Percentiles rank a stretch among this genome's conserved stretches.
Evolutionary conservation across 2,329 filamentous ascomycete genomes (phyloP).

Genomic region (Fusarium anguioides): DNA sequence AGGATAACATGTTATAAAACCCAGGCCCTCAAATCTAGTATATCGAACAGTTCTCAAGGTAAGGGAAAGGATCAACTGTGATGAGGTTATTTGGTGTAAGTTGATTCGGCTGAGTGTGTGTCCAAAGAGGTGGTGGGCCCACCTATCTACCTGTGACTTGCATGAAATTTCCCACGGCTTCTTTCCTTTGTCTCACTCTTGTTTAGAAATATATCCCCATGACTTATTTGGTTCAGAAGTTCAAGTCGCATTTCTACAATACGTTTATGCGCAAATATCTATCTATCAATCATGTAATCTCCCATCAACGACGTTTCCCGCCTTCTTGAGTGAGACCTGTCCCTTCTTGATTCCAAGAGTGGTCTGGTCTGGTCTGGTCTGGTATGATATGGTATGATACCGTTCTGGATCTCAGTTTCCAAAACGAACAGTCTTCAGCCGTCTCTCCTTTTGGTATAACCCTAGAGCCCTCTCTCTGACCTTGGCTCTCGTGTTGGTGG

Average conservation of each 20-base stretch:
- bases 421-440: slow-evolving; percentile 6
- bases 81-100: slow-evolving; percentile 12
- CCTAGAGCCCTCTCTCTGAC: neutral
- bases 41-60: neutral
- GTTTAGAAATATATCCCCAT: slow-evolving; percentile 7
- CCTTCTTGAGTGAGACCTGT: slow-evolving; percentile 11
- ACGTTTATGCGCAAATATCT: slow-evolving; percentile 23
- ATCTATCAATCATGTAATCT: slow-evolving; percentile 23
- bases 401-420: slow-evolving; percentile 25
- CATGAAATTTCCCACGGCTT: neutral
- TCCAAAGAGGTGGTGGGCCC: slow-evolving; percentile 31
- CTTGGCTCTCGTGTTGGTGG: neutral
- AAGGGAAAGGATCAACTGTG: slow-evolving; percentile 9
- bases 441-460: slow-evolving; percentile 18
- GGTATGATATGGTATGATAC: slow-evolving; percentile 15
- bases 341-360: slow-evolving; percentile 20
- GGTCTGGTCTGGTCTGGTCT: slow-evolving; percentile 4
- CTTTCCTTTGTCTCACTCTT: neutral
- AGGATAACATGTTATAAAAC: no score
- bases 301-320: neutral
- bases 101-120: slow-evolving; percentile 11
- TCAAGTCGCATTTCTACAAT: slow-evolving; percentile 1
- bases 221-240: neutral
- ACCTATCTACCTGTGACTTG: neutral
- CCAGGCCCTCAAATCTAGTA: neutral